Base-by-base conservation (phyloP, 495 filamentous ascomycete species). In the Bombardia bombarda region DNA sequence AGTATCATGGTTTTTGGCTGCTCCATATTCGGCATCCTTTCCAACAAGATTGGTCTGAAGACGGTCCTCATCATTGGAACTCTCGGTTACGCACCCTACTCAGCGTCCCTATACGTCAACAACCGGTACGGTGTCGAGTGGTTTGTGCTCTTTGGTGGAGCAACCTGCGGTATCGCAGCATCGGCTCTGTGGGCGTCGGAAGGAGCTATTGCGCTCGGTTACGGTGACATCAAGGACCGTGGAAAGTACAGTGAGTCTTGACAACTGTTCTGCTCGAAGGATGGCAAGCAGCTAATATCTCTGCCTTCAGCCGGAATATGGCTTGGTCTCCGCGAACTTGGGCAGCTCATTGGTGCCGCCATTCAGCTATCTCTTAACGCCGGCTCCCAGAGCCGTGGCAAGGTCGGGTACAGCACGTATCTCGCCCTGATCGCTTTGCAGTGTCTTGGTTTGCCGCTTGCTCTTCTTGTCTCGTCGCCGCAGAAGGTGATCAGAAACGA, bases 121-220 rank as follows among this genome's bases (percentile, higher is more conserved):
- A 79, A 76, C 52, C 67, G 72, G 0, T 77, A 70, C 52, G 75
- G 74, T 4, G 68, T 63, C 9, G 63, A 72, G 37, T 80, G 75
- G 77, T 70, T 80, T 38, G 65, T 79, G 0, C 50, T 78, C 13
- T 63, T 79, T 2, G 77, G 74, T 5, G 74, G 73, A 5, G 73
- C 68, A 3, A 66, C 69, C 8, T 80, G 77, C 52, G 75, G 77
- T 0, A 62, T 79, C 21, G 67, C 68, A 4, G 75, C 75, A 0
- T 73, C 72, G 7, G 59, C 74, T 7, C 57, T 79, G n/a, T 79
- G 77, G 75, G 75, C 70, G 0, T 68, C 69, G 34, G 77, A 80
- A 43, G 74, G 73, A 32, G 74, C 75, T 24, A 69, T 80, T 48
- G 75, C 73, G 1, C 60, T 79, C 7, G 74, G 74, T 2, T 79